Evolutionary conservation across 2,329 filamentous ascomycete genomes (phyloP).

Genomic region (Ceratocystis papillata): DNA sequence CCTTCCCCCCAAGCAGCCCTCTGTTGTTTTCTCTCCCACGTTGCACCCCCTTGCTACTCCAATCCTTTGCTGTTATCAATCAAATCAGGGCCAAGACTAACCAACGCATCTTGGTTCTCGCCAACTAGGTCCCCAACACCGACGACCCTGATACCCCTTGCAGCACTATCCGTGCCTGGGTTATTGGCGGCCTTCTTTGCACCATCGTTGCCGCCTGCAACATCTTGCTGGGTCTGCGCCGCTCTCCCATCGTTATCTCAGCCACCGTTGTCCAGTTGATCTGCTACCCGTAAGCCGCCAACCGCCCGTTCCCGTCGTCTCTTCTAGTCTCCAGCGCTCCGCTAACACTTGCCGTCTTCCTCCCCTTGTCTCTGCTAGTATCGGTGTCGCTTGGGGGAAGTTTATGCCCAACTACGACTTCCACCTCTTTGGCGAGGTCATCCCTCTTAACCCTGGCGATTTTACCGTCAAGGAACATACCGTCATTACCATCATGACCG

Average conservation of each 20-base stretch:
- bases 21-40: not conserved
- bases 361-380: conserved; percentile 1
- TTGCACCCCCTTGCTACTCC: not conserved
- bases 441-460: conserved; percentile 35
- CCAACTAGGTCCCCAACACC: conserved; percentile 30
- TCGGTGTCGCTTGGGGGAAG: conserved; percentile 32
- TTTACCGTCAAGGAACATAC: conserved; percentile 42
- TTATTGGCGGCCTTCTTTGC: conserved; percentile 46
- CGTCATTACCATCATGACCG: conserved; percentile 40
- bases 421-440: conserved; percentile 29
- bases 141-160: conserved; percentile 43
- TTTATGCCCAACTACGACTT: conserved; percentile 30
- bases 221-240: conserved; percentile 41
- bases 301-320: not conserved
- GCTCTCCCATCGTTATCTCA: conserved; percentile 42
- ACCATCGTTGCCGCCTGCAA: conserved; percentile 49
- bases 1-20: not conserved
- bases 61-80: not conserved
- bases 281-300: conserved; percentile 36
- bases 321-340: not conserved
- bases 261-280: conserved; percentile 47
- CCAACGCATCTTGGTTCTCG: too few species aligned
- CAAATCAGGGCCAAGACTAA: too few species aligned
- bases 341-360: conserved; percentile 31
- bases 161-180: conserved; percentile 51